Conservation (phyloP, 148 eudicot genomes). For the Fallopia convolvulus region DNA sequence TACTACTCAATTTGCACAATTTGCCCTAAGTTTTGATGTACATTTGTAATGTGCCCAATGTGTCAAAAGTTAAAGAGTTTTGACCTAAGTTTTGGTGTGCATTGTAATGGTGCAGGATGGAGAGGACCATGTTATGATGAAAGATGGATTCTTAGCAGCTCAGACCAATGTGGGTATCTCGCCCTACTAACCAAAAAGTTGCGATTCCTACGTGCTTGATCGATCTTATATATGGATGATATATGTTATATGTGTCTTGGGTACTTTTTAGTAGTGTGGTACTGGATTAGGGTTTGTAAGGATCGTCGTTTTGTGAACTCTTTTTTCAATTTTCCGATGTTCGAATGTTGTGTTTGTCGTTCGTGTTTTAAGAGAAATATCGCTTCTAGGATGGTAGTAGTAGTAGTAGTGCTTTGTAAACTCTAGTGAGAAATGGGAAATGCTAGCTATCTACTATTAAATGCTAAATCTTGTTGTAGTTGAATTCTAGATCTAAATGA, state of each 20-base stretch:
- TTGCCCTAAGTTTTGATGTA: background rate
- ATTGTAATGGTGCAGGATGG: conserved; percentile 51
- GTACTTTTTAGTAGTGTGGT: background rate
- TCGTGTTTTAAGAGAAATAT: background rate
- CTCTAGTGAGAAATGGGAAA: background rate
- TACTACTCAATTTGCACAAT: conserved; percentile 16
- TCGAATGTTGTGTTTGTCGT: conserved; percentile 1
- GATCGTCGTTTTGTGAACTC: conserved; percentile 6
- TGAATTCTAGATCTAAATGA: background rate
- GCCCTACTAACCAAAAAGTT: conserved; percentile 41
- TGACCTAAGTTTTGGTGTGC: background rate
- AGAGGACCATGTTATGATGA: conserved; percentile 63
- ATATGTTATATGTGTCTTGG: background rate
- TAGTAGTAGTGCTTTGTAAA: background rate
- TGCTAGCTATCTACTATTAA: conserved; percentile 11
- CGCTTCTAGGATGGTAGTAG: background rate
- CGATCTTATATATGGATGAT: conserved; percentile 2
- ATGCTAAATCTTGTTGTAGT: background rate
- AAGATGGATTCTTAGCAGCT: conserved; percentile 71
- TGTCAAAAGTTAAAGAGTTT: no score
- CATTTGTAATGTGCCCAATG: background rate
- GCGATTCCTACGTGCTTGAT: background rate
- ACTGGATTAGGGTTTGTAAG: conserved; percentile 2
- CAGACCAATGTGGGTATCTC: conserved; percentile 71
- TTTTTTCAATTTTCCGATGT: background rate